These are phyloP conservation scores for Holtermannia corniformis DNA, from an alignment of 768 basidiomycete genomes.

Conservation along the genomic window DNA sequence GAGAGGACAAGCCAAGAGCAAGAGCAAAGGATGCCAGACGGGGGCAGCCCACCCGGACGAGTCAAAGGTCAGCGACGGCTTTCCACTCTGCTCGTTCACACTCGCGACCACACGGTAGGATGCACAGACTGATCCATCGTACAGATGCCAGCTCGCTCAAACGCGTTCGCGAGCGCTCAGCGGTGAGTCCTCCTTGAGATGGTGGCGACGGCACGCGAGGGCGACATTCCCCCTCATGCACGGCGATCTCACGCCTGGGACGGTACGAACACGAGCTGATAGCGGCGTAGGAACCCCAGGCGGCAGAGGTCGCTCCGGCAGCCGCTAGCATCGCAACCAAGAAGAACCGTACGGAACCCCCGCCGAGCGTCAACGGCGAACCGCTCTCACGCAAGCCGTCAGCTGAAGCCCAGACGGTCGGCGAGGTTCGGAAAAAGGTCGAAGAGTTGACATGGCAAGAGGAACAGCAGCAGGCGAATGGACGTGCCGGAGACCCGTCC, in stretches of 20 bases:
- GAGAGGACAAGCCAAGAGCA: no score
- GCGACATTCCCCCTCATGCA: not conserved
- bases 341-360: slow-evolving; percentile 26
- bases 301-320: slow-evolving; percentile 6
- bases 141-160: slow-evolving; percentile 13
- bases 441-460: slow-evolving; percentile 30
- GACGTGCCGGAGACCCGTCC: not conserved
- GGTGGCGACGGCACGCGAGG: not conserved
- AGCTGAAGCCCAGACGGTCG: slow-evolving; percentile 22
- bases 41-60: no score
- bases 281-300: slow-evolving; percentile 30
- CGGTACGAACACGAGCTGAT: no score
- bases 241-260: not conserved
- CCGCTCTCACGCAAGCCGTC: not conserved
- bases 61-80: no score
- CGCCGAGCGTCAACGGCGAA: not conserved
- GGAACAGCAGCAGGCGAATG: not conserved
- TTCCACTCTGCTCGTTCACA: no score
- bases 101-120: no score
- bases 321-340: slow-evolving; percentile 16
- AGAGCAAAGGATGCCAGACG: no score
- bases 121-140: no score
- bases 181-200: slow-evolving; percentile 19
- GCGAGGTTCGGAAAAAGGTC: slow-evolving; percentile 33
- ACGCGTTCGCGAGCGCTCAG: slow-evolving; percentile 25